These are phyloP conservation scores for Telopea speciosissima DNA, from an alignment of 177 flowering plant species.

Conservation along the genomic window DNA sequence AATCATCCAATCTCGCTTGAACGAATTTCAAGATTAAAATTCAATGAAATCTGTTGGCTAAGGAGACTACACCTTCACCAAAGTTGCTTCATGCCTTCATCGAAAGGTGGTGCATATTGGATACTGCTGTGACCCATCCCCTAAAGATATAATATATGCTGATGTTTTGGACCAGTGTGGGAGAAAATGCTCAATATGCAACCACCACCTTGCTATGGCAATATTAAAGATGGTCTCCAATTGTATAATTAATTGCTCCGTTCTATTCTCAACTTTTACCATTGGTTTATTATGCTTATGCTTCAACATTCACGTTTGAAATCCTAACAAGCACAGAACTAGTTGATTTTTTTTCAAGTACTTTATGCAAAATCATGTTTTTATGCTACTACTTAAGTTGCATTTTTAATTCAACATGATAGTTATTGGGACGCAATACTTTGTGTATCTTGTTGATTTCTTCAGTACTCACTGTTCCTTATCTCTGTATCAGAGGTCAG, in stretches of 20 bases:
- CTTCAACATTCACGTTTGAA: neutral
- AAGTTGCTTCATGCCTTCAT: neutral
- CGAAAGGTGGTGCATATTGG: neutral
- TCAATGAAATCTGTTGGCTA: neutral
- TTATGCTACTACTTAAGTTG: neutral
- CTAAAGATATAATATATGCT: neutral
- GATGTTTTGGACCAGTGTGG: neutral
- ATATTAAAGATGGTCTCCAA: neutral
- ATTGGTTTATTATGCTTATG: neutral
- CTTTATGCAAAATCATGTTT: neutral
- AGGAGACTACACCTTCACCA: neutral
- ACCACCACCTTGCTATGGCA: neutral
- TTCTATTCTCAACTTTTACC: neutral
- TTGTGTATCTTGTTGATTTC: neutral
- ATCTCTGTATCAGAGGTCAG: slow-evolving; percentile 58
- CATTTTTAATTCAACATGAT: slow-evolving; percentile 3
- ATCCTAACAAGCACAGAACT: neutral
- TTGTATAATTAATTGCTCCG: neutral
- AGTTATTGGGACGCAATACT: slow-evolving; percentile 5
- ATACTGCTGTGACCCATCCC: neutral
- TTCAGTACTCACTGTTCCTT: slow-evolving; percentile 20
- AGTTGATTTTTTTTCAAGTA: neutral
- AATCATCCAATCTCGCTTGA: neutral
- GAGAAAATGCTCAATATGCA: neutral
- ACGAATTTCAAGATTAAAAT: neutral